These are phyloP conservation scores for Starmerella cellae DNA, from an alignment of 805 yeast genomes.

Conservation along the genomic window DNA sequence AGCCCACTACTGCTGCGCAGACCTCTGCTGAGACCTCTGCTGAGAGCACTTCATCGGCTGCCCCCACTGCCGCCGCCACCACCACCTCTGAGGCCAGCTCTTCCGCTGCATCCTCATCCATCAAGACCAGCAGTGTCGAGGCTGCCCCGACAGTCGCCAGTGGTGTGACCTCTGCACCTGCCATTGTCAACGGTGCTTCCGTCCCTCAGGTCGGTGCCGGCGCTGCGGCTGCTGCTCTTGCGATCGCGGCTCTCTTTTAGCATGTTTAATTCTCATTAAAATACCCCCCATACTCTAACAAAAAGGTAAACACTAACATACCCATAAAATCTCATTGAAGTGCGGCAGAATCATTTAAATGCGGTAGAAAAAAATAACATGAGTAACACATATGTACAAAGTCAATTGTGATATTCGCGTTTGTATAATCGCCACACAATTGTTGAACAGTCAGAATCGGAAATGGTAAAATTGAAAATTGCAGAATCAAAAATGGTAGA, in stretches of 20 bases:
- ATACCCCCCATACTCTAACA: too few species aligned
- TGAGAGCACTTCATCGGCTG: slow-evolving; percentile 3
- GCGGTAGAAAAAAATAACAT: too few species aligned
- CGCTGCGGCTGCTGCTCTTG: slow-evolving; percentile 15
- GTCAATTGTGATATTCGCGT: too few species aligned
- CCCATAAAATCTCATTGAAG: too few species aligned
- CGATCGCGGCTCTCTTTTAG: slow-evolving; percentile 17
- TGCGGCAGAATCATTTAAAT: too few species aligned
- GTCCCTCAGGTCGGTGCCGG: slow-evolving; percentile 5
- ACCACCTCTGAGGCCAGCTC: slow-evolving; percentile 4
- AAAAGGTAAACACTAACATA: too few species aligned
- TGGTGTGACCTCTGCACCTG: slow-evolving; percentile 2
- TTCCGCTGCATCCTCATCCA: slow-evolving; percentile 3
- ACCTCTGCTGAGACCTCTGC: slow-evolving; percentile 3
- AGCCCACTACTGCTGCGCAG: slow-evolving; percentile 1
- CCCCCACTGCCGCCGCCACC: slow-evolving; percentile 9
- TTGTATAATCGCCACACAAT: too few species aligned
- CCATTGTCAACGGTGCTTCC: slow-evolving; percentile 13
- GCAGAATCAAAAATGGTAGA: too few species aligned
- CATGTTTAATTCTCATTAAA: too few species aligned
- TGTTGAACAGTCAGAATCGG: too few species aligned
- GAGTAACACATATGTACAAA: too few species aligned
- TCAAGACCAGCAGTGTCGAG: not conserved
- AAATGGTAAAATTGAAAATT: too few species aligned
- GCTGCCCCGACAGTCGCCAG: slow-evolving; percentile 3